Base-by-base conservation (phyloP, 139 green algal genomes). In the Zygnema cylindricum region DNA sequence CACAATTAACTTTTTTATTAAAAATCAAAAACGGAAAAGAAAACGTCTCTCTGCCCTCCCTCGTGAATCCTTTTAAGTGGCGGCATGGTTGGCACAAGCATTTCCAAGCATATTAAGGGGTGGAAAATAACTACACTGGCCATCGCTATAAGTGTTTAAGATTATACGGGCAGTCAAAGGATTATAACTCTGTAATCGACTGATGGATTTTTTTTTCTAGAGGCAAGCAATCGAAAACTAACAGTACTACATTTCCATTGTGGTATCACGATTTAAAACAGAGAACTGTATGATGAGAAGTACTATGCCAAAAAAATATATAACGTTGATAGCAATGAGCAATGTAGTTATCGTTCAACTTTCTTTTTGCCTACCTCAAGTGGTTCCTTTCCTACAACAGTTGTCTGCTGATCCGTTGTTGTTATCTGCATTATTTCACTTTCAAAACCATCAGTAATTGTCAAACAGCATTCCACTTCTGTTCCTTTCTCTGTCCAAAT, bases 321-420 rank as follows among this genome's bases (percentile, higher is more conserved):
- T 22, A 81, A 33, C 21, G 22, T 69, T 23, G 73, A 55, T 36
- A 35, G 2, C 38, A 2, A 2, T 22, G 25, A 49, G 3, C 55
- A 54, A 84, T 2, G 43, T 11, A 79, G 43, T 79, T 79, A 38
- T 79, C 16, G 7, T 63, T 63, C 7, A 63, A 63, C 49, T 63
- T 63, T 43, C 16, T 43, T 23, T 7, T 7, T 43, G 21, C 81
- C 11, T 43, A 88, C 83, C 1, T 92, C 54, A 55, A 96, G 78
- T 0, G 94, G 94, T 89, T 97, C 94, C 25, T 93, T 69, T 0
- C 94, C 94, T 0, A 87, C 85, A 43, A 93, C 89, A 1, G 57
- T 92, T 0, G 95, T 97, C 0, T 91, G 87, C 55, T 94, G 95
- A 81, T 97, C 71, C 40, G 95, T 95, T 1, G 94, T 95, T 21